These are phyloP conservation scores for Acanthochlamys bracteata DNA, from an alignment of 106 monocot genomes.

Conservation along the genomic window DNA sequence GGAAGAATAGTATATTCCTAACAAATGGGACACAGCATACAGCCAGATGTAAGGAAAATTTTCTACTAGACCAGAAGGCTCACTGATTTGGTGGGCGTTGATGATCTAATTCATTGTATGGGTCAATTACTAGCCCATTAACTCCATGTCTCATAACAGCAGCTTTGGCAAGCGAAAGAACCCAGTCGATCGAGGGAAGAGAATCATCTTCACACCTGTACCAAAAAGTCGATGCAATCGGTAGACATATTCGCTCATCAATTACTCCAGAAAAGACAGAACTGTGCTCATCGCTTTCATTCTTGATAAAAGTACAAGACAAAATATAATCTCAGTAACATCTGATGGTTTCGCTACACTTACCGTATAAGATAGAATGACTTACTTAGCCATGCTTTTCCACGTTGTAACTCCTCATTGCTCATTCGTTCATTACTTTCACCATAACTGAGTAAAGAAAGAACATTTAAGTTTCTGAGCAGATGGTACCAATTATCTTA, in stretches of 20 bases:
- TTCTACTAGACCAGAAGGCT: too few relatives aligned
- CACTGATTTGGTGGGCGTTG: slow-evolving; percentile 67
- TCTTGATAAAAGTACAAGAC: background rate
- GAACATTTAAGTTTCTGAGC: background rate
- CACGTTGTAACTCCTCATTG: slow-evolving; percentile 49
- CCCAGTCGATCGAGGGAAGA: slow-evolving; percentile 79
- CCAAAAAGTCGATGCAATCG: background rate
- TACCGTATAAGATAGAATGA: slow-evolving; percentile 84
- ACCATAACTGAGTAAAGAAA: slow-evolving; percentile 39
- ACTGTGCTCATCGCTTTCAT: background rate
- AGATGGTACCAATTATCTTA: slow-evolving; percentile 1
- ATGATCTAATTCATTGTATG: slow-evolving; percentile 98
- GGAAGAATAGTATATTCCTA: too few relatives aligned
- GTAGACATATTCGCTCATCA: background rate
- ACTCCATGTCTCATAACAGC: slow-evolving; percentile 85
- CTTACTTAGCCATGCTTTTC: slow-evolving; percentile 76
- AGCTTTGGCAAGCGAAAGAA: slow-evolving; percentile 74
- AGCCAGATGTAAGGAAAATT: too few relatives aligned
- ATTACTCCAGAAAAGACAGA: too few relatives aligned
- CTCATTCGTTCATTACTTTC: slow-evolving; percentile 54
- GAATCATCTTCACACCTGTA: slow-evolving; percentile 78
- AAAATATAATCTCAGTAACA: background rate
- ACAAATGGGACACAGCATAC: too few relatives aligned
- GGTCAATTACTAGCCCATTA: slow-evolving; percentile 92
- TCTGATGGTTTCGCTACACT: slow-evolving; percentile 1